These are phyloP conservation scores for Aegilops sharonensis DNA, from an alignment of 176 grass and related monocot genomes.

Conservation along the genomic window DNA sequence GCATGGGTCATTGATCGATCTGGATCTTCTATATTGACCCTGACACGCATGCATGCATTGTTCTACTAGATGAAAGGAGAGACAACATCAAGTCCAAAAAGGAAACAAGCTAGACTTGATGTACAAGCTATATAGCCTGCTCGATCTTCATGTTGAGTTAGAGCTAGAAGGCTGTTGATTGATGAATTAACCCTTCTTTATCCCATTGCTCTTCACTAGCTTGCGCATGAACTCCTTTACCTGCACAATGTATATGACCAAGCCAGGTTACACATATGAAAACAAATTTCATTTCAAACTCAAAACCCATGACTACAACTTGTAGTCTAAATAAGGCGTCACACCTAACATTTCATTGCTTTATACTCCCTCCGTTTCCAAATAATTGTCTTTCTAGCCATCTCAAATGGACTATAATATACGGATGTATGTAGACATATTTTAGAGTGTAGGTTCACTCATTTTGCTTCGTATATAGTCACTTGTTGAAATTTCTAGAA, in stretches of 20 bases:
- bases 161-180: background rate
- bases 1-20: background rate
- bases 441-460: no score
- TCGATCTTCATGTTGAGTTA: background rate
- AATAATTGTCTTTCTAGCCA: no score
- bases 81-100: background rate
- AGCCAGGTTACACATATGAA: background rate
- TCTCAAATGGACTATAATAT: no score
- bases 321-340: background rate
- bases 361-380: background rate
- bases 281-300: background rate
- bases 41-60: background rate
- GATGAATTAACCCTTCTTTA: background rate
- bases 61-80: background rate
- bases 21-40: background rate
- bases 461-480: no score
- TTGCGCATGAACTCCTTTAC: conserved; percentile 41
- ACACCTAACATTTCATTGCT: background rate
- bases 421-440: no score
- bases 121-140: background rate
- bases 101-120: background rate
- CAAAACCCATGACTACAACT: background rate
- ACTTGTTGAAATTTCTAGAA: no score
- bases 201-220: conserved; percentile 32
- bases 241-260: background rate